Conservation (phyloP, 1,284 basidiomycete genomes). For the Moesziomyces aphidis region DNA sequence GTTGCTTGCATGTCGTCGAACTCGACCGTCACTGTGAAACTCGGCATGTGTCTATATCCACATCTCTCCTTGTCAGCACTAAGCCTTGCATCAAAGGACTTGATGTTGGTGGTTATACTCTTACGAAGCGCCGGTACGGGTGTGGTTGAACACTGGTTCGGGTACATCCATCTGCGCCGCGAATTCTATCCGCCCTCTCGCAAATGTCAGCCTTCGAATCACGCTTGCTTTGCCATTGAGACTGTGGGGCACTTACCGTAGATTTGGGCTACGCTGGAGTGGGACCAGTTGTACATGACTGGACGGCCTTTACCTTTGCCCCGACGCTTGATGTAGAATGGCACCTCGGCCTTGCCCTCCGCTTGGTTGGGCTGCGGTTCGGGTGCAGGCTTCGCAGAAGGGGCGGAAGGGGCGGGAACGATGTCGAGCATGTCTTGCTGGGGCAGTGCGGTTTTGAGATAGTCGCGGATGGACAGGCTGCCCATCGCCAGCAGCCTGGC, state of each 20-base stretch:
- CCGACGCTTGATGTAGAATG: slow-evolving; percentile 29
- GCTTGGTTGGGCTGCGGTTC: not conserved
- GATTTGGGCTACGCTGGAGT: slow-evolving; percentile 23
- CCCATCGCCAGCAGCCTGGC: slow-evolving; percentile 5
- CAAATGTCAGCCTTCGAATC: not conserved
- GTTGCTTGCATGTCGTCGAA: slow-evolving; percentile 10
- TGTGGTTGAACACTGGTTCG: slow-evolving; percentile 14
- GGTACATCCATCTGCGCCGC: slow-evolving; percentile 9
- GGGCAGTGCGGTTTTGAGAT: slow-evolving; percentile 4
- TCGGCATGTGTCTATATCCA: slow-evolving; percentile 11
- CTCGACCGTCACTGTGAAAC: slow-evolving; percentile 9
- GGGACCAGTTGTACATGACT: slow-evolving; percentile 1
- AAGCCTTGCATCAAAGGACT: too few relatives aligned
- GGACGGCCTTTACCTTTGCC: slow-evolving; percentile 33
- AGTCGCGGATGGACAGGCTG: slow-evolving; percentile 1
- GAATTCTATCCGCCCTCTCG: slow-evolving; percentile 8
- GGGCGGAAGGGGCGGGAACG: not conserved
- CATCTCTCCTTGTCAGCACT: too few relatives aligned
- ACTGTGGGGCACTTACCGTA: slow-evolving; percentile 12
- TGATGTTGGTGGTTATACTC: too few relatives aligned
- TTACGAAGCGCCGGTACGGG: slow-evolving; percentile 13
- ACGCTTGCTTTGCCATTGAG: too few relatives aligned
- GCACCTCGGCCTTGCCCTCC: not conserved
- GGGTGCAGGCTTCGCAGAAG: not conserved
- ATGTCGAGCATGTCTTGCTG: not conserved